These are phyloP conservation scores for Adansonia grandidieri DNA, from an alignment of 441 rosid species.

Conservation along the genomic window DNA sequence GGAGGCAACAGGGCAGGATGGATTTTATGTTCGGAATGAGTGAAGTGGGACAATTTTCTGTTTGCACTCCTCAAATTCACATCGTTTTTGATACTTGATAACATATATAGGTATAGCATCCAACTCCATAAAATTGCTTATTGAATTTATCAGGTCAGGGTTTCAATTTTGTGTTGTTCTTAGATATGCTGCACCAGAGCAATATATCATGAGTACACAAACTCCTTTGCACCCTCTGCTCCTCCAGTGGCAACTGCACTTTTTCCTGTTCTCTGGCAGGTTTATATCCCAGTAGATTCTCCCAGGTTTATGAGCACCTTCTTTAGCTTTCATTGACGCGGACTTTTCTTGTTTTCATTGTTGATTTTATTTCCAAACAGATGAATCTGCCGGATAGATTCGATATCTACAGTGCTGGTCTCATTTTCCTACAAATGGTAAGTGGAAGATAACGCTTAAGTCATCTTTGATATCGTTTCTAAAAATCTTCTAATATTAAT, in stretches of 20 bases:
- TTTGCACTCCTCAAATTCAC: background rate
- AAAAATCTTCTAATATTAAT: background rate
- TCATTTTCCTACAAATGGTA: conserved; percentile 92
- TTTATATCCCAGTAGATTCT: background rate
- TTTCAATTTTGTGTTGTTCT: background rate
- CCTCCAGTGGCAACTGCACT: conserved; percentile 92
- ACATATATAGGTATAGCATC: background rate
- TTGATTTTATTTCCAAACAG: conserved; percentile 42
- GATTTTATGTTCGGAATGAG: background rate
- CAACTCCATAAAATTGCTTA: background rate
- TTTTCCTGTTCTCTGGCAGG: conserved; percentile 99
- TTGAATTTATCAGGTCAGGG: background rate
- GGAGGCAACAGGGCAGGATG: background rate
- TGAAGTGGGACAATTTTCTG: background rate
- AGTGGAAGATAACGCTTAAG: conserved; percentile 32
- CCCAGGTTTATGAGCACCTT: conserved; percentile 16
- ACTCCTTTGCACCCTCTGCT: conserved; percentile 93
- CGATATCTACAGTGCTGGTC: conserved; percentile 89
- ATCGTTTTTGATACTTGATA: background rate
- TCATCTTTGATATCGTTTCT: background rate
- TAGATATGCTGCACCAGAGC: conserved; percentile 97
- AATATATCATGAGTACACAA: conserved; percentile 98
- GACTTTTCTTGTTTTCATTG: conserved; percentile 10
- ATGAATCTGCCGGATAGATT: conserved; percentile 93
- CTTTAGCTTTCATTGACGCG: background rate